Conservation (phyloP, 805 yeast species). For the Kuraishia piskuri region DNA sequence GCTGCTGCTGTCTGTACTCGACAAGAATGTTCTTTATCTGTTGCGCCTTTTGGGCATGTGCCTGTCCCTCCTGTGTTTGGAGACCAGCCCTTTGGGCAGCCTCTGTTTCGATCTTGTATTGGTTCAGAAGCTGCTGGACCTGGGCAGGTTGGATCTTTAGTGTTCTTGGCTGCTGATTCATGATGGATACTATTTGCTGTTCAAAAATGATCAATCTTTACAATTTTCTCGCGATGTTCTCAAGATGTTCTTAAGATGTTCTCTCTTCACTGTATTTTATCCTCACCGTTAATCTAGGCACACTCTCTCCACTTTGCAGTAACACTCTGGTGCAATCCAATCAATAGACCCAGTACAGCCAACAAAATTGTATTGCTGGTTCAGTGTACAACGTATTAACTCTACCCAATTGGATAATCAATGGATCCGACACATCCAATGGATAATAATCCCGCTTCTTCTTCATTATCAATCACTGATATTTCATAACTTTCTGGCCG, state of each 20-base stretch:
- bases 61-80: conserved; percentile 52
- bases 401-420: conserved; percentile 25
- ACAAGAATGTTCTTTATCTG: conserved; percentile 52
- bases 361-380: conserved; percentile 58
- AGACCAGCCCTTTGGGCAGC: conserved; percentile 57
- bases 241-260: too few species aligned
- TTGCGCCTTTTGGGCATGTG: conserved; percentile 54
- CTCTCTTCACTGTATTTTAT: too few species aligned
- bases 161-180: conserved; percentile 11
- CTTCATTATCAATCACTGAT: conserved; percentile 44
- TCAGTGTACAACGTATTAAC: conserved; percentile 37
- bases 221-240: too few species aligned
- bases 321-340: conserved; percentile 22
- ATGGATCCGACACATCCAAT: conserved; percentile 58
- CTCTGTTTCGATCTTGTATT: conserved; percentile 48
- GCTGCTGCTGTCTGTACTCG: conserved; percentile 25
- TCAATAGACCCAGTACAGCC: conserved; percentile 57
- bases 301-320: conserved; percentile 20
- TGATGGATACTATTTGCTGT: conserved; percentile 7
- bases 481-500: conserved; percentile 65
- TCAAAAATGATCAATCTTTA: not conserved
- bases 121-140: conserved; percentile 51
- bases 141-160: conserved; percentile 36
- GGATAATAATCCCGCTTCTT: conserved; percentile 51
- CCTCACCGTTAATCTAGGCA: conserved; percentile 12